Evolutionary conservation across 2,329 filamentous ascomycete genomes (phyloP).

Genomic region (Pseudocercospora pini-densiflorae): DNA sequence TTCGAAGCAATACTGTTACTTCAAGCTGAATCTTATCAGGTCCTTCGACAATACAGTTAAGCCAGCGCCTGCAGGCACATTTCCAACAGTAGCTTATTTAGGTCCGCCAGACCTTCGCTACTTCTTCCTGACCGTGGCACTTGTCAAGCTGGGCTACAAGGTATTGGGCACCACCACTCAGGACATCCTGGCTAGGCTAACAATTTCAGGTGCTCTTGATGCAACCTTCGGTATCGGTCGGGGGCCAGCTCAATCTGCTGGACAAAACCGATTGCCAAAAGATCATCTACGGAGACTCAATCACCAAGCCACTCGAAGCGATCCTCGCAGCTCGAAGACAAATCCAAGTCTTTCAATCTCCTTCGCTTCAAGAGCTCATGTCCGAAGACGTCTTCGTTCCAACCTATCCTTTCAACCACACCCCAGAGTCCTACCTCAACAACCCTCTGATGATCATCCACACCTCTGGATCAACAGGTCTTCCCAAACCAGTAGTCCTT

Average conservation of each 20-base stretch:
- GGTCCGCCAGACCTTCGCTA: not conserved
- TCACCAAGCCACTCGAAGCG: not conserved
- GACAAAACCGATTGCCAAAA: not conserved
- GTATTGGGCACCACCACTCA: not conserved
- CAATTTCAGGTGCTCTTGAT: not conserved
- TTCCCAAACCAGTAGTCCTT: slow-evolving; percentile 2
- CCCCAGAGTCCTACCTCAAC: not conserved
- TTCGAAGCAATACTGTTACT: not conserved
- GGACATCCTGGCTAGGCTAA: no score
- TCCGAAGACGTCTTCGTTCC: not conserved
- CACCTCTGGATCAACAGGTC: not conserved
- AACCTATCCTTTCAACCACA: not conserved
- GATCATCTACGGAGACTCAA: not conserved
- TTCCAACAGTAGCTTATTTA: not conserved
- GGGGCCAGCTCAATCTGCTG: not conserved
- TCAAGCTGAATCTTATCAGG: not conserved
- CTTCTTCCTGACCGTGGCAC: not conserved
- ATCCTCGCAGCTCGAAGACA: not conserved
- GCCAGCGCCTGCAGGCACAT: not conserved
- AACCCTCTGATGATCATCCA: not conserved
- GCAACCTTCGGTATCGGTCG: not conserved
- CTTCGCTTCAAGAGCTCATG: not conserved
- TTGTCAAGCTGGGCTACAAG: slow-evolving; percentile 6
- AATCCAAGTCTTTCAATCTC: not conserved
- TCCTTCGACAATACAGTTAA: not conserved